Base-by-base conservation (phyloP, 2,329 filamentous ascomycete genomes). In the Sarocladium oryzae region DNA sequence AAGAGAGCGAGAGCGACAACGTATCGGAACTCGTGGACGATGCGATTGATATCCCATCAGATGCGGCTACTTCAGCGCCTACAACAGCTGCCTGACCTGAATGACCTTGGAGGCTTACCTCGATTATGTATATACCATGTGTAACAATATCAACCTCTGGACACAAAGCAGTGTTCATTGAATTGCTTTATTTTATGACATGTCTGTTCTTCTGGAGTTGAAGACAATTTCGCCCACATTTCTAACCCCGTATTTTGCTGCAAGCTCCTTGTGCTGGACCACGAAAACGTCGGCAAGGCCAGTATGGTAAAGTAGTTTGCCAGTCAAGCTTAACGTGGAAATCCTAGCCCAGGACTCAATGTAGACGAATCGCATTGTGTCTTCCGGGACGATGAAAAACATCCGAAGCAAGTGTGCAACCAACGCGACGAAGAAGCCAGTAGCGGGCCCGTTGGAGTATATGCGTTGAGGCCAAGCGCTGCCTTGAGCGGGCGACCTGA, bases 311-410 rank as follows among this genome's bases (percentile, higher is more conserved):
- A 99, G 72, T 33, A 97, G 70, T 63, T 81, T 85, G 1, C 92
- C 93, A 33, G 89, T 95, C 53, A 96, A 66, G 69, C 92, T 97
- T 56, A 97, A 69, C 11, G 81, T 85, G 57, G 78, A 84, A 15
- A 95, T 88, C 15, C 93, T 79, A 2, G 93, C 92, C 85, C 91
- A 96, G 18, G 88, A 93, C 73, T 99, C 93, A 24, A 96, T 80
- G 65, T 93, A 99, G 13, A 97, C 74, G 9, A 87, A 84, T 55
- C 82, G 81, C 71, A 92, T 84, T 56, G 77, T 78, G 24, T 74
- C 69, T 18, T 72, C 64, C 0, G 75, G 75, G 23, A 71, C 69
- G 5, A 73, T 9, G 50, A 58, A 69, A 30, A 73, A 57, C 10
- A 80, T 54, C 60, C 76, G 79, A 45, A 82, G 60, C 0, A 71